These are phyloP conservation scores for Solanum rostratum DNA, from an alignment of 257 asterid species.

Conservation along the genomic window DNA sequence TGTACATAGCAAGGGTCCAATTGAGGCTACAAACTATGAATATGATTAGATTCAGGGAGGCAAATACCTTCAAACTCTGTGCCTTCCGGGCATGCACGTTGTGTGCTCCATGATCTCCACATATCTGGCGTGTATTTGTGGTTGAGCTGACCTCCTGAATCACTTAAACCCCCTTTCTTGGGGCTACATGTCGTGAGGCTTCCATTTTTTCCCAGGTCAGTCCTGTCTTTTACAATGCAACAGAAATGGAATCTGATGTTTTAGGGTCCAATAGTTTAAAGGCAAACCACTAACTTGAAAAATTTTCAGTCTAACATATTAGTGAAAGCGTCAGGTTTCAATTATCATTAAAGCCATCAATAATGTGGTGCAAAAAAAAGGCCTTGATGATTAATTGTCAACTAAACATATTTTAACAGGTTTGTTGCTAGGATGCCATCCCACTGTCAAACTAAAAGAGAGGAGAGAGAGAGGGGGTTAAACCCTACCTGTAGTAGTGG, in stretches of 20 bases:
- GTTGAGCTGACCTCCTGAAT: conserved; percentile 16
- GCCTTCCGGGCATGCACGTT: conserved; percentile 39
- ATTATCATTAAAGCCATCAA: background rate
- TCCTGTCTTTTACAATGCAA: conserved; percentile 40
- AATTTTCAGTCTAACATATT: background rate
- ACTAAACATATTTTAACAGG: background rate
- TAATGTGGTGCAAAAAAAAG: background rate
- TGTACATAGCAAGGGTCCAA: conserved; percentile 23
- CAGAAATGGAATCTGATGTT: conserved; percentile 13
- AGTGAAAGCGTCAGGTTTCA: background rate
- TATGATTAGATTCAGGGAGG: background rate
- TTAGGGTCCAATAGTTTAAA: conserved; percentile 14
- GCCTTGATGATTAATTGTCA: background rate
- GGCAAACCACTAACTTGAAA: background rate
- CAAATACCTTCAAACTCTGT: conserved; percentile 54
- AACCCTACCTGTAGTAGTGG: background rate
- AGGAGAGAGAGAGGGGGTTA: background rate
- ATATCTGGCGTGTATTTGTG: conserved; percentile 39
- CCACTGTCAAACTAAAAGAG: background rate
- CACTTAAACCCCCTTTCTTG: conserved; percentile 10
- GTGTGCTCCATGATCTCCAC: conserved; percentile 69
- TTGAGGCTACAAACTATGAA: background rate
- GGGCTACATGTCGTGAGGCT: conserved; percentile 10
- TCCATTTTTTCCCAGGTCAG: conserved; percentile 26
- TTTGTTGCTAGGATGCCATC: background rate